Conservation (phyloP, 2,329 filamentous ascomycete species). For the Clonostachys rhizophaga region DNA sequence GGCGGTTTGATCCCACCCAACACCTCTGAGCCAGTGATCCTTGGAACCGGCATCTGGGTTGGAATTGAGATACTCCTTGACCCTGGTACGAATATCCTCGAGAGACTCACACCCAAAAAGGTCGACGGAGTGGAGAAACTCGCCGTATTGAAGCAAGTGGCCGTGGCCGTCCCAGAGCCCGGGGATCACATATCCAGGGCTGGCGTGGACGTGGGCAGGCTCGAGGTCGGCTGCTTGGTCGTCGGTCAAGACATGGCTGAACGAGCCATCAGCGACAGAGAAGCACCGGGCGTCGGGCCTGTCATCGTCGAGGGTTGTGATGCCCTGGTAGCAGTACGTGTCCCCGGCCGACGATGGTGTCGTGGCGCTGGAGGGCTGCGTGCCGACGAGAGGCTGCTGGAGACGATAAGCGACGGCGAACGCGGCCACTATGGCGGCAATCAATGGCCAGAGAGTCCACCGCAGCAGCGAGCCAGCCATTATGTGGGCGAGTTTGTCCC, state of each 20-base stretch:
- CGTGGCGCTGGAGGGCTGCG: constrained; percentile 8
- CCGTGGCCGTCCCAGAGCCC: constrained; percentile 70
- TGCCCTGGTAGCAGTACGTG: constrained; percentile 32
- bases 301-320: constrained; percentile 27
- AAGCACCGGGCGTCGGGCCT: constrained; percentile 47
- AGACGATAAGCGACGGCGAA: constrained; percentile 20
- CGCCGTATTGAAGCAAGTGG: constrained; percentile 61
- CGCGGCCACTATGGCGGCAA: constrained; percentile 8
- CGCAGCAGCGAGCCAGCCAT: too few species aligned
- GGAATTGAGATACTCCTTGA: constrained; percentile 43
- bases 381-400: constrained; percentile 11
- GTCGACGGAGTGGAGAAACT: constrained; percentile 62
- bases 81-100: constrained; percentile 45
- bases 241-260: constrained; percentile 22
- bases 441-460: too few species aligned
- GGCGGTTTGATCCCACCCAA: constrained; percentile 67
- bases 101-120: constrained; percentile 55
- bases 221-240: constrained; percentile 26
- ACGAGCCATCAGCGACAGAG: constrained; percentile 44
- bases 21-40: constrained; percentile 59
- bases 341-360: constrained; percentile 1
- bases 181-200: constrained; percentile 53
- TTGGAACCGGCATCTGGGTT: constrained; percentile 47
- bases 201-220: constrained; percentile 16
- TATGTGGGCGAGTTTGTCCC: too few species aligned